Evolutionary conservation across 2,329 filamentous ascomycete genomes (phyloP).

Genomic region (Colletotrichum aenigma): DNA sequence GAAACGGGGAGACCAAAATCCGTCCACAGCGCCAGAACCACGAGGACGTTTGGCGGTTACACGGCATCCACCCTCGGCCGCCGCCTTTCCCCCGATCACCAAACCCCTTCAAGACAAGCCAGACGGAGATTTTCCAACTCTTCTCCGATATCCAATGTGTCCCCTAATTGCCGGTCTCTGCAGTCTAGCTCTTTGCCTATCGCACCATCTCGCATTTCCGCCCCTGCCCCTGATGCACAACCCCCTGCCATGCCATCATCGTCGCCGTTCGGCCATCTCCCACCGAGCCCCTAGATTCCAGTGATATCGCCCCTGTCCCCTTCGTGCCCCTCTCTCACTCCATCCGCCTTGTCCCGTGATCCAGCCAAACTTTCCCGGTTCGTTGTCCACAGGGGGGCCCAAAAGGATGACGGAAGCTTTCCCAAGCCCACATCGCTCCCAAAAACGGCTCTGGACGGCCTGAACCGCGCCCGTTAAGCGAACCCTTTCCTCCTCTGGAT

Average conservation of each 20-base stretch:
- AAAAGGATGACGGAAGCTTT: not conserved
- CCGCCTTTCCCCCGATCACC: not conserved
- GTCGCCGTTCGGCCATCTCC: not conserved
- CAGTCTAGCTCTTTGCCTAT: not conserved
- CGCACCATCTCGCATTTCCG: not conserved
- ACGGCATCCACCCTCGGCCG: not conserved
- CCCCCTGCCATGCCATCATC: slow-evolving; percentile 16
- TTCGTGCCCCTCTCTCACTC: not conserved
- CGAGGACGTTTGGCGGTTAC: not conserved
- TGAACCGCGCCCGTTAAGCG: not conserved
- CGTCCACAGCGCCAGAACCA: not conserved
- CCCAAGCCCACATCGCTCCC: not conserved
- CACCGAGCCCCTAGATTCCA: slow-evolving; percentile 16
- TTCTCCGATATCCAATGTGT: not conserved
- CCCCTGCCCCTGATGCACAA: not conserved
- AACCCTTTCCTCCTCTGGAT: not conserved
- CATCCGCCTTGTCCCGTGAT: not conserved
- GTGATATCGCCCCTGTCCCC: not conserved
- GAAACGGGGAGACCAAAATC: not conserved
- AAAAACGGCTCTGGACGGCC: not conserved
- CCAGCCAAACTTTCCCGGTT: not conserved
- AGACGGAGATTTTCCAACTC: not conserved
- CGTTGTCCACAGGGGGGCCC: not conserved
- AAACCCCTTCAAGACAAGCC: not conserved
- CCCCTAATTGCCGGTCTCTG: not conserved